Conservation (phyloP, 2,329 filamentous ascomycete species). For the Hyphodiscus sp. region DNA sequence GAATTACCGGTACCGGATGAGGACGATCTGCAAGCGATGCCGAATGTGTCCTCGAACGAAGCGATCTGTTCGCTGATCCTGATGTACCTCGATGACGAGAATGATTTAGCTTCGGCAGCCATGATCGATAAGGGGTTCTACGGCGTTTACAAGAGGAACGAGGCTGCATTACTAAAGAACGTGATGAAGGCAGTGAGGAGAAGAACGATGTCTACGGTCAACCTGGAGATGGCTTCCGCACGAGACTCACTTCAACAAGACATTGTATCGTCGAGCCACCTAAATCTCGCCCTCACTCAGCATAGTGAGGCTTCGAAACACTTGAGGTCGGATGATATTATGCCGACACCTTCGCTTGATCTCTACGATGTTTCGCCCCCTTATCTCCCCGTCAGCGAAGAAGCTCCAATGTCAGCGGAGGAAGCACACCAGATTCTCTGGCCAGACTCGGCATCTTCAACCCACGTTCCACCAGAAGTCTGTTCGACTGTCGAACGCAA, state of each 20-base stretch:
- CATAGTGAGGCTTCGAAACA: constrained; percentile 14
- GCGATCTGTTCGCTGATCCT: constrained; percentile 36
- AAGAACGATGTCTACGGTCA: constrained; percentile 6
- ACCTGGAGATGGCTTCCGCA: constrained; percentile 2
- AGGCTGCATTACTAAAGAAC: constrained; percentile 32
- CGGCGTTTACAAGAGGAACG: constrained; percentile 39
- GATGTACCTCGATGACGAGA: constrained; percentile 33
- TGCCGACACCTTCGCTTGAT: constrained; percentile 4
- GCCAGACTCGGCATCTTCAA: constrained; percentile 14
- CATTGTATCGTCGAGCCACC: not conserved
- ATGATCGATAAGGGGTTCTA: constrained; percentile 39
- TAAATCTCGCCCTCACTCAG: not conserved
- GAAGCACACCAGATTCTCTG: constrained; percentile 27
- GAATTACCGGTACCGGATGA: constrained; percentile 5
- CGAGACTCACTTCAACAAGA: not conserved
- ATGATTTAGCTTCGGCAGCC: constrained; percentile 39
- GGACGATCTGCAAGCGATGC: constrained; percentile 2
- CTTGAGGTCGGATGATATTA: constrained; percentile 4
- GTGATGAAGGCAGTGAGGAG: constrained; percentile 22
- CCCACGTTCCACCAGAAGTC: not conserved
- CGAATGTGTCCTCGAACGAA: constrained; percentile 13
- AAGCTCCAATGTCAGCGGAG: constrained; percentile 20
- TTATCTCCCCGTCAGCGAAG: constrained; percentile 1
- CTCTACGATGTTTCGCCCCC: constrained; percentile 16
- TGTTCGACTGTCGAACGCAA: constrained; percentile 24